phyloP scores from a whole-genome alignment of 2,329 filamentous ascomycete genomes.

The Fusarium beomiforme region DNA sequence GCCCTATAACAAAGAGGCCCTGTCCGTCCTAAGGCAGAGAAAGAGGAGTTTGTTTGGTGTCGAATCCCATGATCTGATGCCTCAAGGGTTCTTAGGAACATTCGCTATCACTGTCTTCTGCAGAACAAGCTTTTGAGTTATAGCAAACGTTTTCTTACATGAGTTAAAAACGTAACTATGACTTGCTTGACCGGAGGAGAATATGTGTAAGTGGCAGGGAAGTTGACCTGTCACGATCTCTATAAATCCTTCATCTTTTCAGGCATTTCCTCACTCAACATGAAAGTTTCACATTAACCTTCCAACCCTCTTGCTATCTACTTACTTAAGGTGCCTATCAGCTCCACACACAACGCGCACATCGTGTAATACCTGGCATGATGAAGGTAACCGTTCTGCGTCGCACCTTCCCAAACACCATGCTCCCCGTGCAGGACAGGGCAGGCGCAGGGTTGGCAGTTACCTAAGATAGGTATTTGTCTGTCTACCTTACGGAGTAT shows the following conservation, averaged over 20 bases:
- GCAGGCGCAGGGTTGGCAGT: slow-evolving; percentile 16
- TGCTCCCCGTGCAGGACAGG: slow-evolving; percentile 2
- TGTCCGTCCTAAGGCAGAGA: neutral
- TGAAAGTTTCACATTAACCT: neutral
- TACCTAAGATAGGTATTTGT: neutral
- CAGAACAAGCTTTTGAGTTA: neutral
- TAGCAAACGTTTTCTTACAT: neutral
- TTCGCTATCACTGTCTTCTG: neutral
- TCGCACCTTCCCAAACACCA: slow-evolving; percentile 26
- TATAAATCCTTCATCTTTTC: slow-evolving; percentile 26
- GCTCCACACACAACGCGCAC: slow-evolving; percentile 27
- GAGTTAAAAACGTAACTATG: neutral
- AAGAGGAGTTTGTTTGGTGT: neutral
- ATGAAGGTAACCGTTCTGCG: slow-evolving; percentile 4
- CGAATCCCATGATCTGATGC: slow-evolving; percentile 18
- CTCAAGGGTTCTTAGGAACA: neutral
- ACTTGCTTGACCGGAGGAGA: neutral
- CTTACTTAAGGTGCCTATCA: neutral
- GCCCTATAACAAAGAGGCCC: neutral
- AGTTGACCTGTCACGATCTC: neutral
- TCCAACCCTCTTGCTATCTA: neutral
- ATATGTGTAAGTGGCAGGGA: slow-evolving; percentile 9
- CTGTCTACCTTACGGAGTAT: too few relatives aligned
- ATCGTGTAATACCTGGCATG: slow-evolving; percentile 16
- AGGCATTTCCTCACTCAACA: neutral